Evolutionary conservation across 2,329 filamentous ascomycete species (phyloP), one percentile per base, ranked within the genome.

Genomic region (Triangularia setosa): DNA sequence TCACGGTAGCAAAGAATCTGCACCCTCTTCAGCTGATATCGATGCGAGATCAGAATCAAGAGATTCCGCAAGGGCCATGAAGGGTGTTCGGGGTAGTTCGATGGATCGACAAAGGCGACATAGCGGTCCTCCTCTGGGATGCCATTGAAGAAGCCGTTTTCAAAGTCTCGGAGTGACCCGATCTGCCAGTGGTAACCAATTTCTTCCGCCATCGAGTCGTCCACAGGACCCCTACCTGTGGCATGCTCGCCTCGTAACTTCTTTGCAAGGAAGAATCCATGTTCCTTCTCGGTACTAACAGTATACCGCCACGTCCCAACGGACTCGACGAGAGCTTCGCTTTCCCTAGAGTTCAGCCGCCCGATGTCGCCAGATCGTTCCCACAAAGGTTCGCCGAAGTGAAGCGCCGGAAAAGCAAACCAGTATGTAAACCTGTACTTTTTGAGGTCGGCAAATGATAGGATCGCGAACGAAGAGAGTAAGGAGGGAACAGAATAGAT

Each of bases 401-500:
- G 93, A 54, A 99, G 83, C 16, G 94, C 93, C 0, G 95, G 95
- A 73, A 96, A 99, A 4, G 90, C 94, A 77, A 98, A 98, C 88
- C 96, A 96, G 78, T 98, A 98, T n/a, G 90, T 92, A 75, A 98
- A 97, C 68, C 89, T 92, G 79, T 98, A 98, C 74, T 96, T 97
- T 77, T 99, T 99, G 33, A 99, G 84, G 74, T 99, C 94, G 67
- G 95, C 94, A 75, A 92, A 99, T 16, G 92, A 97, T 55, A 98
- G 87, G 64, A 96, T 87, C 25, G 91, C 85, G 76, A 97, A 98
- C 6, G 92, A 95, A 4, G 92, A 88, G 18, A 99, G 87, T 1
- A 98, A 84, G 4, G 94, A 97, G 2, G 95, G 95, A 59, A 94
- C 91, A 9, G 93, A 95, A 78, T 96, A 98, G 70, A 99, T 97